These are phyloP conservation scores for Orychophragmus violaceus DNA, from an alignment of 345 rosid genomes.

Conservation along the genomic window DNA sequence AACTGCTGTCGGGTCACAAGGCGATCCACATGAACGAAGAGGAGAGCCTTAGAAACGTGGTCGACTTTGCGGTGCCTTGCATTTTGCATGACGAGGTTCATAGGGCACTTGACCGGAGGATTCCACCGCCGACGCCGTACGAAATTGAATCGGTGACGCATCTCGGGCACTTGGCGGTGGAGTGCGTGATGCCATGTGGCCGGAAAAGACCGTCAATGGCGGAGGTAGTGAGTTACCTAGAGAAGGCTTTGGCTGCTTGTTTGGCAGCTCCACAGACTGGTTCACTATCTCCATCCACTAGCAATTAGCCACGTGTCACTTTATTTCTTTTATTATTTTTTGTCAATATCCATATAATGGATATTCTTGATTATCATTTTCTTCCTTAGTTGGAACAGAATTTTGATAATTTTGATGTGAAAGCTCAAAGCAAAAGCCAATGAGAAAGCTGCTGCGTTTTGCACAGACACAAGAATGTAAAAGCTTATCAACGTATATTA, in stretches of 20 bases:
- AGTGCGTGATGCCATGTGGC: conserved; percentile 51
- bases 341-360: not conserved
- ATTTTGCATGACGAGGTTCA: conserved; percentile 58
- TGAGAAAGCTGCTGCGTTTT: not conserved
- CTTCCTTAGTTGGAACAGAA: not conserved
- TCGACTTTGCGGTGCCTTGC: conserved; percentile 57
- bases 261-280: conserved; percentile 24
- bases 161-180: conserved; percentile 54
- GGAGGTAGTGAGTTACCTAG: conserved; percentile 46
- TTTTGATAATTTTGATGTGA: not conserved
- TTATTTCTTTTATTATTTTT: not conserved
- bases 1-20: conserved; percentile 49
- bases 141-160: conserved; percentile 70
- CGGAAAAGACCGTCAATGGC: conserved; percentile 58
- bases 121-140: conserved; percentile 60
- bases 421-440: conserved; percentile 4
- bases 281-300: conserved; percentile 35
- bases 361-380: not conserved
- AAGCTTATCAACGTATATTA: not conserved
- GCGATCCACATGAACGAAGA: conserved; percentile 61
- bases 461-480: too few relatives aligned
- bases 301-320: conserved; percentile 4
- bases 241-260: conserved; percentile 49
- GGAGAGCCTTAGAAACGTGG: conserved; percentile 50
- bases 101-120: conserved; percentile 51